phyloP scores from a whole-genome alignment of 2,329 filamentous ascomycete species.

The Colletotrichum tropicicola region DNA sequence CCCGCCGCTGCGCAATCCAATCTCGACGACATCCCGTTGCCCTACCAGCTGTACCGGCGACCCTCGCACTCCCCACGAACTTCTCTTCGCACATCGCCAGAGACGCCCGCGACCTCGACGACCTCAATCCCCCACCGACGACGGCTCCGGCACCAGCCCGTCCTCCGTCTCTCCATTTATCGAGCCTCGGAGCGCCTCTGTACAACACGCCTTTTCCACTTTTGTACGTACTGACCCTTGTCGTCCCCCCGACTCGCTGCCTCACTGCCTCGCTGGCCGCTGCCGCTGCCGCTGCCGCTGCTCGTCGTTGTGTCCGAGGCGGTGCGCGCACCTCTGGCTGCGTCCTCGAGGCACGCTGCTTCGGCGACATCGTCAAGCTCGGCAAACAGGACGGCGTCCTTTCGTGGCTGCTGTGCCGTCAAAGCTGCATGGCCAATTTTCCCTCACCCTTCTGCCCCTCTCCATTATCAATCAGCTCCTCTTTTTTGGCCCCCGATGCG shows the following conservation, averaged over 20 bases:
- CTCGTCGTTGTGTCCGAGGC: background rate
- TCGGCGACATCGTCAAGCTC: background rate
- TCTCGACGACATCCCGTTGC: conserved; percentile 17
- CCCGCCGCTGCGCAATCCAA: conserved; percentile 20
- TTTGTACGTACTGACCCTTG: conserved; percentile 29
- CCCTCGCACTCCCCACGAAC: background rate
- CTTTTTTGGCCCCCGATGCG: conserved; percentile 27
- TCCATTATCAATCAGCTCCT: conserved; percentile 28
- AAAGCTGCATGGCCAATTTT: conserved; percentile 14
- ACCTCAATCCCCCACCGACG: conserved; percentile 4
- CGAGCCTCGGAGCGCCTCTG: background rate
- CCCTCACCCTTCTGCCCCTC: conserved; percentile 14
- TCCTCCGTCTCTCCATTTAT: conserved; percentile 1
- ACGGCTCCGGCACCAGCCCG: conserved; percentile 8
- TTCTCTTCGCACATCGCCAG: background rate
- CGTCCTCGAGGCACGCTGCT: background rate
- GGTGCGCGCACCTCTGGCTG: background rate
- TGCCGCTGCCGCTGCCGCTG: too few species aligned
- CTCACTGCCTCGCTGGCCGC: conserved; percentile 5
- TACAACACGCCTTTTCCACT: conserved; percentile 22
- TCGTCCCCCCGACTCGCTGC: conserved; percentile 9
- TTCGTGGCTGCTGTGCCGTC: background rate
- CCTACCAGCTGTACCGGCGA: background rate
- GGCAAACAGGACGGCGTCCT: background rate
- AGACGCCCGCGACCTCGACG: background rate